phyloP scores from a whole-genome alignment of 176 grass and related monocot genomes.

The Otatea glauca region DNA sequence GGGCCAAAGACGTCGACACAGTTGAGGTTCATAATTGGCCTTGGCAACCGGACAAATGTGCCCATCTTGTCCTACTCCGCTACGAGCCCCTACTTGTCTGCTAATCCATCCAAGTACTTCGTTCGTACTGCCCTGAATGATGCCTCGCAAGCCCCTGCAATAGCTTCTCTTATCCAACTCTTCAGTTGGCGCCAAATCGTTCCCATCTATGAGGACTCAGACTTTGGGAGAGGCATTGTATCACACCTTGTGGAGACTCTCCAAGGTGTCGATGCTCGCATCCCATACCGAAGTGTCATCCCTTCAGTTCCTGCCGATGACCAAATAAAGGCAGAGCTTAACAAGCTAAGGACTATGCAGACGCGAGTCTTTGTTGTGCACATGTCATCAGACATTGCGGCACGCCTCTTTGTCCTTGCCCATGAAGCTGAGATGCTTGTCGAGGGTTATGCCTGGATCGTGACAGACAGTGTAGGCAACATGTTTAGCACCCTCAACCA shows the following conservation, averaged over 20 bases:
- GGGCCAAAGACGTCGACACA: slow-evolving; percentile 53
- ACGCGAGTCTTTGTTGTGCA: slow-evolving; percentile 20
- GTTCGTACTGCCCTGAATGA: no score
- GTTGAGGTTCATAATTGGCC: slow-evolving; percentile 33
- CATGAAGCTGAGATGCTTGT: slow-evolving; percentile 25
- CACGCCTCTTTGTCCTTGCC: slow-evolving; percentile 22
- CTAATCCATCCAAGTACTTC: no score
- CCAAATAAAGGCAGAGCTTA: slow-evolving; percentile 18
- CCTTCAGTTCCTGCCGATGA: not conserved
- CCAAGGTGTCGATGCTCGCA: slow-evolving; percentile 4
- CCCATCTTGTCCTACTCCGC: slow-evolving; percentile 61
- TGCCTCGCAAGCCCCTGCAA: not conserved
- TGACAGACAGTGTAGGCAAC: slow-evolving; percentile 33
- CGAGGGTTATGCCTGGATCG: slow-evolving; percentile 18
- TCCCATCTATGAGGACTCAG: slow-evolving; percentile 48
- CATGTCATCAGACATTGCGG: slow-evolving; percentile 4
- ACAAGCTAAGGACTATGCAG: slow-evolving; percentile 19
- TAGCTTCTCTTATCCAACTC: slow-evolving; percentile 50
- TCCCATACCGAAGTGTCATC: slow-evolving; percentile 51
- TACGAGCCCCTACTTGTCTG: slow-evolving; percentile 5
- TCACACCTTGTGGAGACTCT: slow-evolving; percentile 49
- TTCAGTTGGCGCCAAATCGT: slow-evolving; percentile 49
- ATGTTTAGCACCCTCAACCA: slow-evolving; percentile 11
- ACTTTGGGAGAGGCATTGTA: slow-evolving; percentile 41
- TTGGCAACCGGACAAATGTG: slow-evolving; percentile 51